Evolutionary conservation across 305 asterid genomes (phyloP).

Genomic region (Ruellia speciosa): DNA sequence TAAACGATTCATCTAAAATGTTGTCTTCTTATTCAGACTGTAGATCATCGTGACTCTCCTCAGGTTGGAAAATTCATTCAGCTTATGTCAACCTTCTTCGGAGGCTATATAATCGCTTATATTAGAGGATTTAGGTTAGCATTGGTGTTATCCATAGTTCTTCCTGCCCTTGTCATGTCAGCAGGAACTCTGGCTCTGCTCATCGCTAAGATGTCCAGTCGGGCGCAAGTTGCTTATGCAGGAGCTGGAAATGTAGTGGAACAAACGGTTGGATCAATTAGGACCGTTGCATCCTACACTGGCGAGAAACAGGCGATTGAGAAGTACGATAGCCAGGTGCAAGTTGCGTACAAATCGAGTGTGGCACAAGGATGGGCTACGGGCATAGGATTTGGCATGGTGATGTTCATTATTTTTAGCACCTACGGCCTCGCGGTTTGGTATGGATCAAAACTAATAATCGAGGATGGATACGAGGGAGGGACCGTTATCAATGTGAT

Average conservation of each 20-base stretch:
- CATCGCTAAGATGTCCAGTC: conserved; percentile 47
- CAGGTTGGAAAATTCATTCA: conserved; percentile 82
- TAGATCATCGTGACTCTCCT: no score
- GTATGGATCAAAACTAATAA: conserved; percentile 47
- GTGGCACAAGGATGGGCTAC: conserved; percentile 54
- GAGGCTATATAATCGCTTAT: conserved; percentile 70
- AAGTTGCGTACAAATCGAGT: conserved; percentile 33
- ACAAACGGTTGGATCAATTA: conserved; percentile 58
- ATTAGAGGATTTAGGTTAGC: conserved; percentile 78
- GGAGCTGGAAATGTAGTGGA: conserved; percentile 60
- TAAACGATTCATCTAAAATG: not conserved
- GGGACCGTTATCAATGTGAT: conserved; percentile 53
- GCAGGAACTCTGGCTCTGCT: conserved; percentile 41
- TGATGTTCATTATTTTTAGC: conserved; percentile 33
- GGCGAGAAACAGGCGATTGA: conserved; percentile 37
- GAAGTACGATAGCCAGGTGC: conserved; percentile 39
- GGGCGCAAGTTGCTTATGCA: conserved; percentile 54
- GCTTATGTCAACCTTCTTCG: conserved; percentile 60
- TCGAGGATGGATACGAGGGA: conserved; percentile 40
- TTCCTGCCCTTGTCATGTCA: conserved; percentile 68
- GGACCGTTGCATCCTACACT: conserved; percentile 64
- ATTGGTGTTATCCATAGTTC: conserved; percentile 57
- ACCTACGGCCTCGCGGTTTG: conserved; percentile 58
- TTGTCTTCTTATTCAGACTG: not conserved
- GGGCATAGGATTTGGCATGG: conserved; percentile 43